Base-by-base conservation (phyloP, 768 basidiomycete genomes). In the Panaeolus papilionaceus region DNA sequence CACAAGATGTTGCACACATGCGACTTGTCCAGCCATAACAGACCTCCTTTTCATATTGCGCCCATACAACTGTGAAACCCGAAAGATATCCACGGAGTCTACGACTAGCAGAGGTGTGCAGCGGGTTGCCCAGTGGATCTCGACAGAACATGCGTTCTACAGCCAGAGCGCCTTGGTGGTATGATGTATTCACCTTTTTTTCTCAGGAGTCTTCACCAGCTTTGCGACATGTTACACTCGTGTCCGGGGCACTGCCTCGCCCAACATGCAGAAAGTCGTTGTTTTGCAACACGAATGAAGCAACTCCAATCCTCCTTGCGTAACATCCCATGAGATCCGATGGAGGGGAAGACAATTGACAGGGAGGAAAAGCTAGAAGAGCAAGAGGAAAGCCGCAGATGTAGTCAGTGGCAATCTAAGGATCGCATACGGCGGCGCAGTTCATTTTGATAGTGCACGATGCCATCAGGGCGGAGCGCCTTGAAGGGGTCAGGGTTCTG, bases 211-310 rank as follows among this genome's bases (percentile, higher is more conserved):
- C 14, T 58, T 37, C 18, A 28, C 28, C 54, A 58, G 28, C 12
- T 14, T 58, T 58, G 54, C 54, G 54, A 58, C 54, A 58, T 58
- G 54, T 58, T 28, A 58, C 54, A 58, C 54, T 58, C 54, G 28
- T 58, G 54, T 58, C 54, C 54, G 54, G 54, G 54, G 28, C 54
- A 58, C 54, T 58, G 54, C 54, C 54, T 33, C 54, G 12, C 28
- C 54, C 14, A 58, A 58, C 54, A 58, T 14, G 54, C 54, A 33
- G 26, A 58, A 58, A 58, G 54, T 33, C 54, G 54, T 16, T 33
- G 54, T 58, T n/a, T 58, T 12, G 33, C 54, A 58, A 58, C 54
- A 58, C 33, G 54, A 58, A 58, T 28, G 54, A 26, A 58, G 54
- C 54, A 58, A n/a, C 28, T 58, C 54, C 54, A 58, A 33, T 37